Evolutionary conservation across 2,329 filamentous ascomycete genomes (phyloP).

Genomic region (Simplicillium aogashimaense): DNA sequence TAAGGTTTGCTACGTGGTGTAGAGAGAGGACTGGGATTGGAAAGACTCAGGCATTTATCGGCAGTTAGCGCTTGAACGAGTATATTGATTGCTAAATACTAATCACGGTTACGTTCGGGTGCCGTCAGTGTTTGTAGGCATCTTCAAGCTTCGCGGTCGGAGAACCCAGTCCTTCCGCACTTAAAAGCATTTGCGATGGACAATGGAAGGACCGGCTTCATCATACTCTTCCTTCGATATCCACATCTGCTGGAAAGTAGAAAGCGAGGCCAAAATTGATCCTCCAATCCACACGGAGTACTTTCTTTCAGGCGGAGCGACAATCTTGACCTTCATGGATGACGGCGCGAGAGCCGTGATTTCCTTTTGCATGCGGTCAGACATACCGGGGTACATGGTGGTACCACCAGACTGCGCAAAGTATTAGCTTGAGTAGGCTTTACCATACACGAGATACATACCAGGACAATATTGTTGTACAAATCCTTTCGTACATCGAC

Average conservation of each 20-base stretch:
- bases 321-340: conserved; percentile 99
- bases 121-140: no score
- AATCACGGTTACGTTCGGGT: no score
- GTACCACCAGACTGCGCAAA: conserved; percentile 85
- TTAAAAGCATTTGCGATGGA: conserved; percentile 65
- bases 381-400: conserved; percentile 99
- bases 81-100: no score
- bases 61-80: no score
- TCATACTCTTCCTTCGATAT: conserved; percentile 99
- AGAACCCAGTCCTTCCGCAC: no score
- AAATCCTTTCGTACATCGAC: conserved; percentile 99
- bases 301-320: conserved; percentile 93
- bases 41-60: no score
- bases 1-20: no score
- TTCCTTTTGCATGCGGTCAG: conserved; percentile 99
- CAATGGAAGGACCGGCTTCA: conserved; percentile 91
- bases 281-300: conserved; percentile 99
- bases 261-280: conserved; percentile 91
- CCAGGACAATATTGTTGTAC: conserved; percentile 99
- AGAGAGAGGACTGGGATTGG: no score
- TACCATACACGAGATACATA: conserved; percentile 38
- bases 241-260: conserved; percentile 99
- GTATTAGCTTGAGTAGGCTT: neutral
- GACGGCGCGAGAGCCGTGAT: conserved; percentile 98
- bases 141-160: no score